Base-by-base conservation (phyloP, 345 rosid species). In the Pugionium dolabratum region DNA sequence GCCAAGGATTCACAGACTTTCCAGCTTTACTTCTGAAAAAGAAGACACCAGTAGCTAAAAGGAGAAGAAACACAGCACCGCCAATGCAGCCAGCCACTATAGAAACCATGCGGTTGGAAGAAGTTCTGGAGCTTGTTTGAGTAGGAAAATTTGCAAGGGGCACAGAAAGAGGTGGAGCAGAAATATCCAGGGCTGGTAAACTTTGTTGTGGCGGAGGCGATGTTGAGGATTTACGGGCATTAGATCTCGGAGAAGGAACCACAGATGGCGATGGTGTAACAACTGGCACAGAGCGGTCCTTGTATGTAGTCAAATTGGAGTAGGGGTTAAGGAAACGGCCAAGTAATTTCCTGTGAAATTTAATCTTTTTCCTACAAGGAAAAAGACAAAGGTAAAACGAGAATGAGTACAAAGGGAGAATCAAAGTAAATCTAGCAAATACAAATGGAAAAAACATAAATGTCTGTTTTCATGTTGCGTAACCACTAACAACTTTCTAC, bases 1-100 rank as follows among this genome's bases (percentile, higher is more conserved):
- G 82, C 96, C 94, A 93, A 36, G 98, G 97, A 70, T 78, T 86
- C 70, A 90, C 94, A 45, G 89, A 75, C 34, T 82, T 88, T 33
- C 85, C 94, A 80, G 85, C 86, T 36, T 75, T 86, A 59, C 82
- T 80, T 79, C 77, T 77, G 71, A 77, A 78, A 73, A 80, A 66
- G 67, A 79, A 28, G 31, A 85, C 9, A 61, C 80, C 64, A 55
- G 77, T 57, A 43, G 74, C 81, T 43, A 78, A 73, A 50, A 84
- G 66, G 43, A 75, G 41, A 40, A 75, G 30, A 36, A 75, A 49
- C 11, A 75, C 44, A 63, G 67, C 78, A 57, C 61, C 56, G 4
- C 85, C 93, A 25, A 80, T 2, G 49, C 69, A 67, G 48, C 78
- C 73, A 54, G 64, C 73, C 25, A 74, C 29, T 28, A 67, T 39